Percentiles rank a stretch among this genome's conserved stretches.
Evolutionary conservation across 441 rosid species (phyloP).

Genomic region (Croton setiger): DNA sequence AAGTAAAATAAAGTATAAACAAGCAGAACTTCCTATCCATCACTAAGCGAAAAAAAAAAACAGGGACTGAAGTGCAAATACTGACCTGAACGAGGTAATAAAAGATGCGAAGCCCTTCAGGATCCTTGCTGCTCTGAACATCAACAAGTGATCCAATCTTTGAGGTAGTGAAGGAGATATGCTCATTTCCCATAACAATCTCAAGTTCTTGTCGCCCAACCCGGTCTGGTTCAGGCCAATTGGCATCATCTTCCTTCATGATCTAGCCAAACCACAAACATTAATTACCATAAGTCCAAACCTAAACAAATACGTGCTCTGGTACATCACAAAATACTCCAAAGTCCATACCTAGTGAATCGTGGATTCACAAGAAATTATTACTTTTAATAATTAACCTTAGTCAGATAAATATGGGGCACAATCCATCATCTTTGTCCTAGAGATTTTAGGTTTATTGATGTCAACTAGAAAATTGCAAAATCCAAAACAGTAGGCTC

Average conservation of each 20-base stretch:
- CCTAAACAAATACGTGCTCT: too few species aligned
- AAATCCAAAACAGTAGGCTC: slow-evolving; percentile 1
- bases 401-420: too few species aligned
- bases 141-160: slow-evolving; percentile 97
- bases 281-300: neutral
- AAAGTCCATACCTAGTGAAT: too few species aligned
- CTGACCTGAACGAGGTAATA: slow-evolving; percentile 96
- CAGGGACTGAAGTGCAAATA: neutral
- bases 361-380: too few species aligned
- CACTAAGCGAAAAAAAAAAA: neutral
- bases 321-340: too few species aligned
- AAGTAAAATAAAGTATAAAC: neutral
- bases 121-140: slow-evolving; percentile 86
- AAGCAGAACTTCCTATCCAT: neutral
- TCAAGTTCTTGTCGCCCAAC: slow-evolving; percentile 93
- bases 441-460: too few species aligned
- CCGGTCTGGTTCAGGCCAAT: slow-evolving; percentile 97
- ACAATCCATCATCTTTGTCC: too few species aligned
- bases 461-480: neutral
- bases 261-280: slow-evolving; percentile 38
- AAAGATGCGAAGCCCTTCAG: slow-evolving; percentile 91
- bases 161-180: slow-evolving; percentile 88
- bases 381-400: too few species aligned
- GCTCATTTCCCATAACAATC: slow-evolving; percentile 95
- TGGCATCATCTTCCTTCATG: slow-evolving; percentile 93